A percentile compares a stretch with the other conserved stretches of the same genome.
phyloP scores from a whole-genome alignment of 2,329 filamentous ascomycete species.

The Arthrobotrys pseudoclavata region DNA sequence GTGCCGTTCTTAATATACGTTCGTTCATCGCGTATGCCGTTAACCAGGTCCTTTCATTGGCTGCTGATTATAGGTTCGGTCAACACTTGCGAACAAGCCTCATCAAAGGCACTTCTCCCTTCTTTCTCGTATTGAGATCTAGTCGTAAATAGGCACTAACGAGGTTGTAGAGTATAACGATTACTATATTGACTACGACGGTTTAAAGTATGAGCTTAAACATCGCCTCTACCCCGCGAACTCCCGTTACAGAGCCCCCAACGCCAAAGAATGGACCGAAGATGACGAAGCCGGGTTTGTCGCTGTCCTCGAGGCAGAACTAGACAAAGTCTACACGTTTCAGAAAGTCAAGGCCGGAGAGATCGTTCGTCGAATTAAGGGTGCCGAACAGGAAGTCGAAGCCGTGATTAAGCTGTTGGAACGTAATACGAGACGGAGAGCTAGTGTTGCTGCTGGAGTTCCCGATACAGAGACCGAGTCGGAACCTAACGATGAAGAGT shows the following conservation, averaged over 20 bases:
- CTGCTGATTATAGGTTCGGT: slow-evolving; percentile 76
- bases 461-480: slow-evolving; percentile 61
- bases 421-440: slow-evolving; percentile 68
- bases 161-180: slow-evolving; percentile 81
- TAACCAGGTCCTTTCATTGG: slow-evolving; percentile 51
- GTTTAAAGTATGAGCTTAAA: slow-evolving; percentile 88
- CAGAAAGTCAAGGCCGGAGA: slow-evolving; percentile 97
- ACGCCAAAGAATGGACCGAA: slow-evolving; percentile 79
- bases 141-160: slow-evolving; percentile 1
- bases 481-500: slow-evolving; percentile 85
- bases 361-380: slow-evolving; percentile 89
- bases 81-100: slow-evolving; percentile 95
- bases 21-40: slow-evolving; percentile 21
- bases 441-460: slow-evolving; percentile 64
- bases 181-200: slow-evolving; percentile 98
- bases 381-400: slow-evolving; percentile 88
- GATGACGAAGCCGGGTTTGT: slow-evolving; percentile 93
- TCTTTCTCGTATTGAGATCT: neutral
- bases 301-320: slow-evolving; percentile 84
- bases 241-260: slow-evolving; percentile 65
- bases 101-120: slow-evolving; percentile 73
- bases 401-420: slow-evolving; percentile 84
- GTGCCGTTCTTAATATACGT: neutral
- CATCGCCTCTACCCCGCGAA: slow-evolving; percentile 73
- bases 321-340: slow-evolving; percentile 98